A percentile compares a stretch with the other conserved stretches of the same genome.
Conservation (phyloP, 2,329 filamentous ascomycete species). For the Xylaria sp. region DNA sequence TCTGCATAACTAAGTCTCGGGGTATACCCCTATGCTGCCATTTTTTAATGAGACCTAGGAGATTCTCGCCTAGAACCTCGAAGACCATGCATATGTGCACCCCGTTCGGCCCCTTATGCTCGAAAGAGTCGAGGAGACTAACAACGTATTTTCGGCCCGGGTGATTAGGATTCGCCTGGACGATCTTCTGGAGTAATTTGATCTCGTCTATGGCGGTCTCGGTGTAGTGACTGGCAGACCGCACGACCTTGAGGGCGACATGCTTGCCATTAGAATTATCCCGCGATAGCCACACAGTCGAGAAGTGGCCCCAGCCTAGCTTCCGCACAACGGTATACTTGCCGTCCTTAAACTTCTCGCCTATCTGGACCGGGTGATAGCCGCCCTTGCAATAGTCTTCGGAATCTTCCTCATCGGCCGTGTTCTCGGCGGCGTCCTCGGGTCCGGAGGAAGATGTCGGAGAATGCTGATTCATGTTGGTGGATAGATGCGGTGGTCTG, state of each 20-base stretch:
- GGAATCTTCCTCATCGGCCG: constrained; percentile 96
- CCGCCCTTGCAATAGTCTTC: constrained; percentile 99
- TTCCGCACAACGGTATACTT: constrained; percentile 97
- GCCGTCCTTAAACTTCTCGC: constrained; percentile 96
- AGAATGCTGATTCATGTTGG: constrained; percentile 69
- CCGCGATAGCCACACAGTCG: constrained; percentile 85
- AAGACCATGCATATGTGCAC: constrained; percentile 99
- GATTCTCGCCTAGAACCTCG: constrained; percentile 93
- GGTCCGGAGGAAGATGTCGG: constrained; percentile 78
- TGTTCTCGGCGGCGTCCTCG: constrained; percentile 87
- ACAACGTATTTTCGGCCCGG: constrained; percentile 95
- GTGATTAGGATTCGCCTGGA: constrained; percentile 91
- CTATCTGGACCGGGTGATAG: constrained; percentile 92
- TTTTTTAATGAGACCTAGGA: constrained; percentile 93
- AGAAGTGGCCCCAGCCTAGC: constrained; percentile 97
- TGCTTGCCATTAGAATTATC: constrained; percentile 91
- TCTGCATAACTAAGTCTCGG: constrained; percentile 96
- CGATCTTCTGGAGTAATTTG: constrained; percentile 95
- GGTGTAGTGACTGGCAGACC: constrained; percentile 96
- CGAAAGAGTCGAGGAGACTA: constrained; percentile 93
- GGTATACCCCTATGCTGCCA: constrained; percentile 99
- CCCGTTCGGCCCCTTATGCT: constrained; percentile 95
- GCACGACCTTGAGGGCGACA: constrained; percentile 96
- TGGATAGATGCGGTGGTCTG: constrained; percentile 61
- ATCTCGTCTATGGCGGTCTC: constrained; percentile 99